Evolutionary conservation across 2,329 filamentous ascomycete species (phyloP).

Genomic region (Penicillium sclerotigenum): DNA sequence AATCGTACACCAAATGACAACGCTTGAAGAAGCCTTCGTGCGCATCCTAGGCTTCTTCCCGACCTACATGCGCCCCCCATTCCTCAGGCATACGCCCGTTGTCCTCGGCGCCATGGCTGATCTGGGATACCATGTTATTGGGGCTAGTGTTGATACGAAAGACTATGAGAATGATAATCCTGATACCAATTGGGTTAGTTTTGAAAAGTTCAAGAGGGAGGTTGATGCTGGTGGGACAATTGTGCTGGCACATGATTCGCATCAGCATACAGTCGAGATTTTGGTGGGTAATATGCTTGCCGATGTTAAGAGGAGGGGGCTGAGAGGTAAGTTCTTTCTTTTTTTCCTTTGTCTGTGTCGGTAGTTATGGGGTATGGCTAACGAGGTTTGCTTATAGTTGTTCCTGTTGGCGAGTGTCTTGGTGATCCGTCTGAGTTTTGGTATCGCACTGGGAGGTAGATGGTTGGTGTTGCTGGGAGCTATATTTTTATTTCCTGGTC

Average conservation of each 20-base stretch:
- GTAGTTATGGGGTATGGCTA: background rate
- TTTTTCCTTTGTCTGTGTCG: background rate
- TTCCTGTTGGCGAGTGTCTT: slow-evolving; percentile 58
- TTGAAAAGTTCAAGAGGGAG: slow-evolving; percentile 32
- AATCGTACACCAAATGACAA: slow-evolving; percentile 41
- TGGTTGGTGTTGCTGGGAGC: background rate
- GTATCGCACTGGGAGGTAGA: slow-evolving; percentile 41
- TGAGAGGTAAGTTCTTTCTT: slow-evolving; percentile 25
- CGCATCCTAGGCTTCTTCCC: slow-evolving; percentile 46
- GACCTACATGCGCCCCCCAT: slow-evolving; percentile 50
- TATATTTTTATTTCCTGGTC: background rate
- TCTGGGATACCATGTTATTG: slow-evolving; percentile 48
- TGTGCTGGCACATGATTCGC: slow-evolving; percentile 39
- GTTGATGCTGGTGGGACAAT: slow-evolving; percentile 34
- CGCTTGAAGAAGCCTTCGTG: slow-evolving; percentile 40
- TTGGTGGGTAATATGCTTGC: slow-evolving; percentile 36
- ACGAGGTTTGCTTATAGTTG: slow-evolving; percentile 32
- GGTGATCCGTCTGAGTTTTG: slow-evolving; percentile 52
- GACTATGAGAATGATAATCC: slow-evolving; percentile 41
- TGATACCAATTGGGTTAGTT: slow-evolving; percentile 28
- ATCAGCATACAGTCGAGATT: slow-evolving; percentile 35
- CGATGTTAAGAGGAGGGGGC: slow-evolving; percentile 43
- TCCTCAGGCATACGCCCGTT: slow-evolving; percentile 34
- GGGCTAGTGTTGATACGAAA: slow-evolving; percentile 43
- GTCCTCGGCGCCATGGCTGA: slow-evolving; percentile 38